phyloP scores from a whole-genome alignment of 2,329 filamentous ascomycete species.

The Cladophialophora immunda region DNA sequence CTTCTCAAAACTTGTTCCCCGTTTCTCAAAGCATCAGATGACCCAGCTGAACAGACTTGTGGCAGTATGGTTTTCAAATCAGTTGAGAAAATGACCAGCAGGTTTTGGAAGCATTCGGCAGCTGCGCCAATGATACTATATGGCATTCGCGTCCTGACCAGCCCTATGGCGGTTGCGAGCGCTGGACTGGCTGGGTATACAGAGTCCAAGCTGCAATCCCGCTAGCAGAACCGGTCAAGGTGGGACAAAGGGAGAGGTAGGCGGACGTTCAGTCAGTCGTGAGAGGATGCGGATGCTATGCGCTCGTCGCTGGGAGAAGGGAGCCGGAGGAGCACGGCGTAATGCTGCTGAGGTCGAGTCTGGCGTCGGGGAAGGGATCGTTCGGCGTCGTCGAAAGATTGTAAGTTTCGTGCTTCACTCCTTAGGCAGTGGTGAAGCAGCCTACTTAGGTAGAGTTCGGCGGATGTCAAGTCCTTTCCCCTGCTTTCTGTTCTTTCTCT shows the following conservation, averaged over 20 bases:
- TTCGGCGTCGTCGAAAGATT: not conserved
- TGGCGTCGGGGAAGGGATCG: not conserved
- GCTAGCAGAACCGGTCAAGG: not conserved
- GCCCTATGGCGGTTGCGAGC: conserved; percentile 3
- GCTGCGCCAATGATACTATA: not conserved
- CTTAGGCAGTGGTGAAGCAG: not conserved
- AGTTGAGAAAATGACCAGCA: conserved; percentile 17
- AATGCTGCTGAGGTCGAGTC: not conserved
- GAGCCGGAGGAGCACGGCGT: not conserved
- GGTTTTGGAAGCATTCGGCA: conserved; percentile 2
- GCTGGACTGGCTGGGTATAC: not conserved
- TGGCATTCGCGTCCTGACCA: conserved; percentile 18
- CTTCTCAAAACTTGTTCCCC: conserved; percentile 19
- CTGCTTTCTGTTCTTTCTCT: not conserved
- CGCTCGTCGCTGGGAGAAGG: not conserved
- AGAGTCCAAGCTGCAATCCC: not conserved
- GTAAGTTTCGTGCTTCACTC: not conserved
- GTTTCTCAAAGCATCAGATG: conserved; percentile 32
- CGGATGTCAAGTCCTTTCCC: not conserved
- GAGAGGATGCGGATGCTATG: conserved; percentile 7
- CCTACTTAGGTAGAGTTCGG: not conserved
- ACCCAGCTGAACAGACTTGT: conserved; percentile 8
- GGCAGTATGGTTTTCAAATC: conserved; percentile 20
- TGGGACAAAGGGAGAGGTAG: not conserved
- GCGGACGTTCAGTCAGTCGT: conserved; percentile 14